These are phyloP conservation scores for Naganishia friedmannii DNA, from an alignment of 768 basidiomycete genomes.

Conservation along the genomic window DNA sequence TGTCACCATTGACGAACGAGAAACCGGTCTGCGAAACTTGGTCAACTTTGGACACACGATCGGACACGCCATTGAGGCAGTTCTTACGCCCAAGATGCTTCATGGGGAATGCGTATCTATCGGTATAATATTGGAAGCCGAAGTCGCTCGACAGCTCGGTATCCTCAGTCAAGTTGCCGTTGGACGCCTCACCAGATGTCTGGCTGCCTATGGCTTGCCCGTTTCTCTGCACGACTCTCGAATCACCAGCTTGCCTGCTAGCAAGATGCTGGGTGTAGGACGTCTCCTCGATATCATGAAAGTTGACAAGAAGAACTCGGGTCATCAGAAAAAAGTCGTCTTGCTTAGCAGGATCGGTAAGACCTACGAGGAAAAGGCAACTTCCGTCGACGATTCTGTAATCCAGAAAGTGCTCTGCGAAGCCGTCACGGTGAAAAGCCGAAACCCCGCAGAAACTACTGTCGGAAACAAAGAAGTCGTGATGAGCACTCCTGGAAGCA, in stretches of 20 bases:
- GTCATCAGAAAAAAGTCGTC: conserved; percentile 87
- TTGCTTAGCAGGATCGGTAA: conserved; percentile 85
- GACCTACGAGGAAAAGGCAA: conserved; percentile 87
- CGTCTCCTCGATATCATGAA: conserved; percentile 87
- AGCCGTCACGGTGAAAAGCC: conserved; percentile 71
- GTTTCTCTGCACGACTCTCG: conserved; percentile 73
- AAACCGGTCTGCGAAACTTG: conserved; percentile 92
- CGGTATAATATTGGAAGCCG: conserved; percentile 95
- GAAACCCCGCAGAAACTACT: conserved; percentile 60
- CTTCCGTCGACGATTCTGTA: conserved; percentile 72
- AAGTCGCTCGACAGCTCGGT: conserved; percentile 83
- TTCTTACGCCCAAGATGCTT: conserved; percentile 85
- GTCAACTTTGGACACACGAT: conserved; percentile 99
- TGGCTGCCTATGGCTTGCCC: conserved; percentile 89
- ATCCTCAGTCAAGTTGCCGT: conserved; percentile 86
- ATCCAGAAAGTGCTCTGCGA: conserved; percentile 80
- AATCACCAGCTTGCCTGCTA: conserved; percentile 69
- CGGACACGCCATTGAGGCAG: conserved; percentile 96
- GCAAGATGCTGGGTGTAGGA: conserved; percentile 67
- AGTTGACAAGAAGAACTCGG: conserved; percentile 97
- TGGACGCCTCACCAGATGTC: conserved; percentile 78
- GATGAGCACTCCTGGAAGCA: conserved; percentile 94
- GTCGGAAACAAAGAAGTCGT: conserved; percentile 52
- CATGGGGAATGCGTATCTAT: conserved; percentile 95
- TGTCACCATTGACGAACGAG: conserved; percentile 92